Percentiles rank a stretch among this genome's conserved stretches.
Conservation (phyloP, 2,329 filamentous ascomycete species). For the Beauveria caledonica region DNA sequence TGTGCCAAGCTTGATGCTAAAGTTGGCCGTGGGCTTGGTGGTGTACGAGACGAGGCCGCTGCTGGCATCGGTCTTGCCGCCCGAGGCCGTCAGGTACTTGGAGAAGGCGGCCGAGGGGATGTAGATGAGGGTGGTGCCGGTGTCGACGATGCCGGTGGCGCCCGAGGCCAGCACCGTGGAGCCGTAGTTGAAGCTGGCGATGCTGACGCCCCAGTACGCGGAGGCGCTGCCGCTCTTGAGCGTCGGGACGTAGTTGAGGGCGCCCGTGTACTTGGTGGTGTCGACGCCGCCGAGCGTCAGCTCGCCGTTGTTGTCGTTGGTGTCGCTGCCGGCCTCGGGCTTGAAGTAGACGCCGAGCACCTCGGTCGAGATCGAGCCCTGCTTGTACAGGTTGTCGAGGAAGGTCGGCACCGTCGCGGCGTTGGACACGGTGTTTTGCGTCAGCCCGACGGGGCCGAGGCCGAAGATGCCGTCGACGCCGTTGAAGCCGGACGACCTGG, state of each 20-base stretch:
- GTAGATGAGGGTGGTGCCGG: constrained; percentile 21
- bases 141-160: constrained; percentile 19
- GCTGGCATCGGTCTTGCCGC: constrained; percentile 18
- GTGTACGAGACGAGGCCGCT: constrained; percentile 19
- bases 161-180: constrained; percentile 14
- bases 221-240: constrained; percentile 12
- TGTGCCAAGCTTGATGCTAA: constrained; percentile 20
- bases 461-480: constrained; percentile 12
- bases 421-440: constrained; percentile 18
- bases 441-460: constrained; percentile 21
- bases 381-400: constrained; percentile 20
- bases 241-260: constrained; percentile 16
- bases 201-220: constrained; percentile 19
- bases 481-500: constrained; percentile 2
- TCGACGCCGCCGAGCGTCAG: constrained; percentile 19
- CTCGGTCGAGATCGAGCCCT: constrained; percentile 21
- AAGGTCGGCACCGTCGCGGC: constrained; percentile 21
- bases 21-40: constrained; percentile 21
- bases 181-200: constrained; percentile 18
- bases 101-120: constrained; percentile 20
- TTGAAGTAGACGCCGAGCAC: constrained; percentile 22
- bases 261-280: constrained; percentile 16
- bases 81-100: constrained; percentile 20
- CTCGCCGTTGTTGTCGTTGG: constrained; percentile 18
- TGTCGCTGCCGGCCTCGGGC: constrained; percentile 20